Percentiles rank a stretch among this genome's conserved stretches.
These are phyloP conservation scores for Nicotiana sylvestris DNA, from an alignment of 257 asterid species.

Conservation along the genomic window DNA sequence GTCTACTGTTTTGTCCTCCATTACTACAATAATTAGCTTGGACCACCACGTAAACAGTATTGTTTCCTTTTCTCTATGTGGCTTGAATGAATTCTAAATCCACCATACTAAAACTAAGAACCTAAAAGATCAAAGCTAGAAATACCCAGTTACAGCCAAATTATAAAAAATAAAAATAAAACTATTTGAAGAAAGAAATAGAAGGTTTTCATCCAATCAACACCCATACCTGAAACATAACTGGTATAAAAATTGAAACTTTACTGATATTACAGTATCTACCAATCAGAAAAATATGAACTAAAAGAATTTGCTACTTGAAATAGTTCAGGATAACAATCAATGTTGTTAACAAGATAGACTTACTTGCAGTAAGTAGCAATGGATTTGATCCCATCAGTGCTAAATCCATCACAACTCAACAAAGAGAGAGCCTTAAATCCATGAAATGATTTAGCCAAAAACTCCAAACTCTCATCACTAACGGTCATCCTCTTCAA, in stretches of 20 bases:
- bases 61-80: background rate
- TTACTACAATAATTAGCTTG: slow-evolving; percentile 6
- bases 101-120: background rate
- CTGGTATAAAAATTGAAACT: background rate
- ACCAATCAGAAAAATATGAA: background rate
- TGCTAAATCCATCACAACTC: slow-evolving; percentile 82
- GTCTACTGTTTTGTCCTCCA: slow-evolving; percentile 11
- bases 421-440: slow-evolving; percentile 68
- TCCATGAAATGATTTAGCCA: slow-evolving; percentile 59
- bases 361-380: slow-evolving; percentile 73
- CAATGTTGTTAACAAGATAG: background rate
- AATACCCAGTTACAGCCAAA: background rate
- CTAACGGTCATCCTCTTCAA: slow-evolving; percentile 71
- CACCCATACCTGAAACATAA: background rate
- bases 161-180: background rate
- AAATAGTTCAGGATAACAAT: background rate
- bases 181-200: background rate
- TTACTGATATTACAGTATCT: background rate
- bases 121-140: background rate
- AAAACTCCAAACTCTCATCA: slow-evolving; percentile 76
- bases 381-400: slow-evolving; percentile 61
- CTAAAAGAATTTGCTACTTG: background rate
- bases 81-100: background rate
- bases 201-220: background rate
- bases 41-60: slow-evolving; percentile 1